Percentiles rank a stretch among this genome's conserved stretches.
Conservation (phyloP, 148 eudicot genomes). For the Arbutus unedo region DNA sequence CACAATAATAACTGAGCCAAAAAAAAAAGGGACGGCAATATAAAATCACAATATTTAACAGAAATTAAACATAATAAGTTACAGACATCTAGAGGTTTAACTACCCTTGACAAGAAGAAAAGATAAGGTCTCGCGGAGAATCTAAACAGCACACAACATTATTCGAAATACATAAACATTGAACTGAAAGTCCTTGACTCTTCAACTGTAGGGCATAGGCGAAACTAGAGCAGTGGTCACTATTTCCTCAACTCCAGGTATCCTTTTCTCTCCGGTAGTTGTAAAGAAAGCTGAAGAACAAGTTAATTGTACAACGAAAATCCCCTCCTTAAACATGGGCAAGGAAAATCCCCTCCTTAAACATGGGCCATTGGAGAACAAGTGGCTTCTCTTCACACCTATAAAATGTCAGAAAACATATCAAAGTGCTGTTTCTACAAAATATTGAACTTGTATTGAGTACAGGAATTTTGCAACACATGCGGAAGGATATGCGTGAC, state of each 20-base stretch:
- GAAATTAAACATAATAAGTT: background rate
- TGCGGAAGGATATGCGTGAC: background rate
- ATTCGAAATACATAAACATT: background rate
- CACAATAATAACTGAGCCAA: background rate
- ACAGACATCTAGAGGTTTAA: background rate
- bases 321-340: background rate
- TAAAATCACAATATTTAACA: background rate
- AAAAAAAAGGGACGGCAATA: background rate
- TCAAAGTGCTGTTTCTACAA: slow-evolving; percentile 4
- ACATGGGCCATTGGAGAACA: background rate
- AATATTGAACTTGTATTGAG: background rate
- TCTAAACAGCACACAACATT: background rate
- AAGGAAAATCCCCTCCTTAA: background rate
- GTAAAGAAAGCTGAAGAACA: slow-evolving; percentile 7
- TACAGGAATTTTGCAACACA: background rate
- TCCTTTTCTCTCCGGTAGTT: background rate
- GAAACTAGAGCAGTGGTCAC: background rate
- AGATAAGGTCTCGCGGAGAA: background rate
- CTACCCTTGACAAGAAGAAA: background rate
- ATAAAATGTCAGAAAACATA: background rate
- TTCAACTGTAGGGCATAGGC: background rate
- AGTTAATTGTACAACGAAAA: background rate
- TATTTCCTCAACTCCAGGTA: background rate
- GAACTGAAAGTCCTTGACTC: background rate
- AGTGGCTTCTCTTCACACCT: slow-evolving; percentile 5